Percentiles rank a stretch among this genome's conserved stretches.
Evolutionary conservation across 371 early-diverging fungal species (phyloP).

Genomic region (Mucor indicus): DNA sequence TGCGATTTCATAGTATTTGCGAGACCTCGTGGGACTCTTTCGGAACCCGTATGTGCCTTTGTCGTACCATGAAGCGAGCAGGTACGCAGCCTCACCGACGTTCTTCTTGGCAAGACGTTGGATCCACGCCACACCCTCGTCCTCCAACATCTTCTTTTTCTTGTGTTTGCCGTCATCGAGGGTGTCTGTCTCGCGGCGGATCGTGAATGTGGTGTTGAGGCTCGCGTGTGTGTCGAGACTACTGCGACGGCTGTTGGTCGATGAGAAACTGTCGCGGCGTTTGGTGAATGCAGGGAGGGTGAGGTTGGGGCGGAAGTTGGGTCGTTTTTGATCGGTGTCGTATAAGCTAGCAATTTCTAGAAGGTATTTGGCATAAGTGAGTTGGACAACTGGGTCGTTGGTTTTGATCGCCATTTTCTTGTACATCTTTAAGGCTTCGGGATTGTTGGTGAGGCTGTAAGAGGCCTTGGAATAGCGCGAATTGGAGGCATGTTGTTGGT

Average conservation of each 20-base stretch:
- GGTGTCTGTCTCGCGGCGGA: too few relatives aligned
- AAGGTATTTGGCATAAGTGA: constrained; percentile 82
- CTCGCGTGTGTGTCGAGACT: constrained; percentile 11
- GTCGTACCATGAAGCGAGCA: constrained; percentile 70
- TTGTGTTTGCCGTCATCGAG: too few relatives aligned
- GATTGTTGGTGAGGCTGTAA: constrained; percentile 57
- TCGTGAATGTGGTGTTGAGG: background rate
- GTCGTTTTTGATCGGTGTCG: constrained; percentile 10
- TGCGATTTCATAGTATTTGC: constrained; percentile 36
- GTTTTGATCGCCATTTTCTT: constrained; percentile 71
- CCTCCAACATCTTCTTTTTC: constrained; percentile 36
- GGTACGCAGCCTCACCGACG: constrained; percentile 70
- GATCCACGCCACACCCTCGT: constrained; percentile 72
- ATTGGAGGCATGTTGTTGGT: too few relatives aligned
- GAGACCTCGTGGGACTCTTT: constrained; percentile 48
- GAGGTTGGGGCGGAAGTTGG: constrained; percentile 5
- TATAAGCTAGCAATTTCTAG: constrained; percentile 52
- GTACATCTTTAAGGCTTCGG: constrained; percentile 60
- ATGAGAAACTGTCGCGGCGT: background rate
- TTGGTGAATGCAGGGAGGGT: too few relatives aligned
- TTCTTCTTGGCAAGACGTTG: constrained; percentile 62
- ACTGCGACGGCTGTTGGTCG: constrained; percentile 8
- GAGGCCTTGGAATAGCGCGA: constrained; percentile 45
- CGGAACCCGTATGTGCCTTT: constrained; percentile 56
- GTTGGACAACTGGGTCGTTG: constrained; percentile 75